Evolutionary conservation across 2,329 filamentous ascomycete species (phyloP).

Genomic region (Alternaria triticimaculans): DNA sequence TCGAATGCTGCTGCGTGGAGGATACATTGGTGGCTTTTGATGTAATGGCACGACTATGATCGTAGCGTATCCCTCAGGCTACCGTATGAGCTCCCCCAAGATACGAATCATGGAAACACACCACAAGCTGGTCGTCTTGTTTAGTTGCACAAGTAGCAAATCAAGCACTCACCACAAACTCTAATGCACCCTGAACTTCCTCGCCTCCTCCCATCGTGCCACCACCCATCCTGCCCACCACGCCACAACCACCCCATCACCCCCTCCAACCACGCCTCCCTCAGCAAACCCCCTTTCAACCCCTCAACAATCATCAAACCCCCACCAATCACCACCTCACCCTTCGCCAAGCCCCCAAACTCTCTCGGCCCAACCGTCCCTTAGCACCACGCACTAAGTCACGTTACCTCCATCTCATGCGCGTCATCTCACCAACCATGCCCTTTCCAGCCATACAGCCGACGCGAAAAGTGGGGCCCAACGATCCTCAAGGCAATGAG

Average conservation of each 20-base stretch:
- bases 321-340: slow-evolving; percentile 9
- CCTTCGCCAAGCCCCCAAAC: slow-evolving; percentile 7
- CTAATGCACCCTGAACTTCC: background rate
- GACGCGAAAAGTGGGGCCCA: background rate
- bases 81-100: too few relatives aligned
- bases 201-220: background rate
- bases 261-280: background rate
- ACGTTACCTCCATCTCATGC: slow-evolving; percentile 22
- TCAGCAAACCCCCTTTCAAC: background rate
- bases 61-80: too few relatives aligned
- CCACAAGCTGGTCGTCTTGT: too few relatives aligned
- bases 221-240: background rate
- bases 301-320: background rate
- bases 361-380: background rate
- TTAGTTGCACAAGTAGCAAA: too few relatives aligned
- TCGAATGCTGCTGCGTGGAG: too few relatives aligned
- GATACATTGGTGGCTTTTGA: too few relatives aligned
- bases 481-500: background rate
- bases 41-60: too few relatives aligned
- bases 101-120: too few relatives aligned
- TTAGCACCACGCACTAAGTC: slow-evolving; percentile 14
- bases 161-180: too few relatives aligned
- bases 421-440: slow-evolving; percentile 15
- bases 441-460: slow-evolving; percentile 1
- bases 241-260: background rate